Evolutionary conservation across 345 rosid species (phyloP).

Genomic region (Syzygium jambos): DNA sequence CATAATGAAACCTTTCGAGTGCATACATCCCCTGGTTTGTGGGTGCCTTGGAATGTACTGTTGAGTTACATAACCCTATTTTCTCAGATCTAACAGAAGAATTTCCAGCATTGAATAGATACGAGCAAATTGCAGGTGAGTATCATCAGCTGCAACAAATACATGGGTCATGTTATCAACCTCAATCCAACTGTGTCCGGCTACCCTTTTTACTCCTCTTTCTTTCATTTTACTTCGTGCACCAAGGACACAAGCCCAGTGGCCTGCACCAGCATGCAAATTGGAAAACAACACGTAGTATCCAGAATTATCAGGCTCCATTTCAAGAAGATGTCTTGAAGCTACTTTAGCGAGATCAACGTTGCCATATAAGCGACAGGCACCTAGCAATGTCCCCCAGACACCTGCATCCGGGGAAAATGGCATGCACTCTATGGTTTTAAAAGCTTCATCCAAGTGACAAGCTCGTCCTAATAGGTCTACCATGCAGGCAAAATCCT

Average conservation of each 20-base stretch:
- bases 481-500: slow-evolving; percentile 69
- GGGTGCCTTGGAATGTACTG: slow-evolving; percentile 20
- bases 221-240: slow-evolving; percentile 65
- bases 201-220: slow-evolving; percentile 60
- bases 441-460: slow-evolving; percentile 48
- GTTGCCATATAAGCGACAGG: slow-evolving; percentile 61
- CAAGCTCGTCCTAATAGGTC: slow-evolving; percentile 78
- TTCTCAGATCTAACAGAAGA: slow-evolving; percentile 50
- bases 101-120: slow-evolving; percentile 29
- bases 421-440: slow-evolving; percentile 53
- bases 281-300: slow-evolving; percentile 63
- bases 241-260: slow-evolving; percentile 47
- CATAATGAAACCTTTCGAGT: background rate
- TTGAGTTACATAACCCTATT: slow-evolving; percentile 56
- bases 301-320: slow-evolving; percentile 76
- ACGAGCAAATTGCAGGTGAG: slow-evolving; percentile 37
- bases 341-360: slow-evolving; percentile 73
- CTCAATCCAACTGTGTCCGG: slow-evolving; percentile 74
- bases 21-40: background rate
- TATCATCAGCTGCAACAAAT: slow-evolving; percentile 56
- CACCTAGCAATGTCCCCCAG: slow-evolving; percentile 89
- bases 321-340: slow-evolving; percentile 45
- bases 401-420: slow-evolving; percentile 67
- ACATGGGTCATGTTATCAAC: slow-evolving; percentile 37
- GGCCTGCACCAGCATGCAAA: slow-evolving; percentile 65